Conservation (phyloP, 768 basidiomycete species). For the Cubamyces lactineus region DNA sequence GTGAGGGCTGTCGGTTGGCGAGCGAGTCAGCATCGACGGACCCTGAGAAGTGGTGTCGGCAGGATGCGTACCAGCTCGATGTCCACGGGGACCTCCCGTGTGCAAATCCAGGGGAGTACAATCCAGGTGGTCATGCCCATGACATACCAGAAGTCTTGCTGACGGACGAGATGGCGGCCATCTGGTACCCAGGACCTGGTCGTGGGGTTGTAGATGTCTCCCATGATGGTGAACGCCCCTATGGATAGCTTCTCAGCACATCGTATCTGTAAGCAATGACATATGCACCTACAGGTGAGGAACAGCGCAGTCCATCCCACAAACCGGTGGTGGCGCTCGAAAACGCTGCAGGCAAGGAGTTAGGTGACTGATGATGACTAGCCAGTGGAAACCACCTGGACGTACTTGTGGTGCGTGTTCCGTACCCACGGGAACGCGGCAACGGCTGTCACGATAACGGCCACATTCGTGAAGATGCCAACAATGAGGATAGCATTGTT, state of each 20-base stretch:
- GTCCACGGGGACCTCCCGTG: slow-evolving; percentile 71
- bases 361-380: neutral
- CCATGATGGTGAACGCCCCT: slow-evolving; percentile 71
- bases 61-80: slow-evolving; percentile 64
- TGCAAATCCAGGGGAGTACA: slow-evolving; percentile 74
- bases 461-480: slow-evolving; percentile 60
- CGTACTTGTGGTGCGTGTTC: slow-evolving; percentile 78
- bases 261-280: neutral
- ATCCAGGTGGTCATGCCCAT: slow-evolving; percentile 78
- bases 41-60: neutral
- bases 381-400: slow-evolving; percentile 27
- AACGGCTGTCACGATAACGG: slow-evolving; percentile 59
- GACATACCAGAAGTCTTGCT: slow-evolving; percentile 80
- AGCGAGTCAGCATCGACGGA: slow-evolving; percentile 5
- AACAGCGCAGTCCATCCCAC: slow-evolving; percentile 73
- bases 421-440: slow-evolving; percentile 81
- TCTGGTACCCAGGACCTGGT: slow-evolving; percentile 60
- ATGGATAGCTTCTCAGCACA: slow-evolving; percentile 23
- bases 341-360: slow-evolving; percentile 50
- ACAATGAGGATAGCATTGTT: slow-evolving; percentile 61
- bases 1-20: slow-evolving; percentile 58
- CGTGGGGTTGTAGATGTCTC: slow-evolving; percentile 60
- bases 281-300: slow-evolving; percentile 49
- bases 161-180: slow-evolving; percentile 56
- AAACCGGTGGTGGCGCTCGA: slow-evolving; percentile 81